Base-by-base conservation (phyloP, 2,329 filamentous ascomycete species). In the Fusarium sp. region DNA sequence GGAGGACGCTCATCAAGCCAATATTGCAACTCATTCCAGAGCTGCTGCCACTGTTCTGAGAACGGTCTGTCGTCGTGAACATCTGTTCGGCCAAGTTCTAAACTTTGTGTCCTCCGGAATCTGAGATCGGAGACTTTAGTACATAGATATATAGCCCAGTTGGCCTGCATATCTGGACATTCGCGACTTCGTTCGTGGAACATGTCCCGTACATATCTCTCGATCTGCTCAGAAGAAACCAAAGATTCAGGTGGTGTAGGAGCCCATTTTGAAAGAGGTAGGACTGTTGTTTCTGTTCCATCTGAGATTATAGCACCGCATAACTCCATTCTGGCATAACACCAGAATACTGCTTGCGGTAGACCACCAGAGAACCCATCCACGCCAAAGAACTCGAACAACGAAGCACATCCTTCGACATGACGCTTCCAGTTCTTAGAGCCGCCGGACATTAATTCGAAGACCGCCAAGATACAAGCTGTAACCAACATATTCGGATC, bases 271-370 rank as follows among this genome's bases (percentile, higher is more conserved):
- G 81, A 78, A 5, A 86, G 80, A 4, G 82, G 82, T 3, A 87
- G 80, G 5, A 87, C 81, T 0, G 84, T 84, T 20, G 80, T 82
- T 45, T 85, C 81, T 1, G 82, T 83, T 0, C 83, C 83, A 40
- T 81, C 80, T 0, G 85, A 85, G 29, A 88, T 86, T 5, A 88
- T 81, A 0, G 83, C 84, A 38, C 84, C 85, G 62, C 86, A 88
- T 5, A 87, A 71, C 71, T 88, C 86, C 85, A 88, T 88, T 45
- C 86, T 80, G 1, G 84, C 85, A 71, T 87, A 88, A 68, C 85
- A 87, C 86, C 86, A 88, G 66, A 88, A 88, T 0, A 88, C 79
- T 0, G 85, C 86, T 68, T 86, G 84, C 8, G 81, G 80, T 6
- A 86, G 81, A n/a, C 77, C 77, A 13, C 77, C 77, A 5, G 76